Conservation (phyloP, 1,284 basidiomycete species). For the Xanthoconium separans region DNA sequence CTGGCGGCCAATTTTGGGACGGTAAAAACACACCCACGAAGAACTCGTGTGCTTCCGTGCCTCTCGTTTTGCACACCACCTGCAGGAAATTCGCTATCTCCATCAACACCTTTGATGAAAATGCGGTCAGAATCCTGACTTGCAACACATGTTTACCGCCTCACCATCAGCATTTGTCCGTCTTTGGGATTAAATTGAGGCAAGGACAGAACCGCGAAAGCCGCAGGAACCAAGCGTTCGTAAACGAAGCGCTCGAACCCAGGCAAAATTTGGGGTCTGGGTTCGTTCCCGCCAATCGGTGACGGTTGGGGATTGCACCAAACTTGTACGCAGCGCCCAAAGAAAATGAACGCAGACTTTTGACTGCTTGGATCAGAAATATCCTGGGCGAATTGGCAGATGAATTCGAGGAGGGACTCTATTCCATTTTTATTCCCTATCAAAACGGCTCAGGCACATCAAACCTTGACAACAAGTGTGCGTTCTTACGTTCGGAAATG, state of each 20-base stretch:
- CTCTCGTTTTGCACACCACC: slow-evolving; percentile 73
- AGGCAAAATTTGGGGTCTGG: slow-evolving; percentile 55
- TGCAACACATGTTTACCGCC: slow-evolving; percentile 26
- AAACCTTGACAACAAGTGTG: slow-evolving; percentile 1
- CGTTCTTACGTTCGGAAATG: slow-evolving; percentile 75
- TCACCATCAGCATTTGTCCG: slow-evolving; percentile 79
- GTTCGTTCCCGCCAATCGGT: slow-evolving; percentile 40
- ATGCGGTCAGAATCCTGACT: neutral
- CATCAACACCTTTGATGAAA: slow-evolving; percentile 66
- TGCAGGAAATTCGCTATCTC: slow-evolving; percentile 89
- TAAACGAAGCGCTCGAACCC: slow-evolving; percentile 96
- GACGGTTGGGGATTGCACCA: slow-evolving; percentile 67
- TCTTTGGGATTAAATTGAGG: slow-evolving; percentile 87
- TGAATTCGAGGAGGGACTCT: slow-evolving; percentile 65
- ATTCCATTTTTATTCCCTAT: slow-evolving; percentile 82
- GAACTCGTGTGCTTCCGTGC: slow-evolving; percentile 83
- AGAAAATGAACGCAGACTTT: slow-evolving; percentile 80
- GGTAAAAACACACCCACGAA: slow-evolving; percentile 83
- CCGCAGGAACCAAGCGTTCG: slow-evolving; percentile 79
- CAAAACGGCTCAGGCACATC: slow-evolving; percentile 9
- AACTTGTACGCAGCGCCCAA: slow-evolving; percentile 72
- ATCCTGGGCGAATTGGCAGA: slow-evolving; percentile 79
- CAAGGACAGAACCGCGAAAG: slow-evolving; percentile 80
- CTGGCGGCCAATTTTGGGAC: slow-evolving; percentile 82
- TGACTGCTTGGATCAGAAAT: slow-evolving; percentile 73